These are phyloP conservation scores for Solanum etuberosum DNA, from an alignment of 257 asterid species.

Conservation along the genomic window DNA sequence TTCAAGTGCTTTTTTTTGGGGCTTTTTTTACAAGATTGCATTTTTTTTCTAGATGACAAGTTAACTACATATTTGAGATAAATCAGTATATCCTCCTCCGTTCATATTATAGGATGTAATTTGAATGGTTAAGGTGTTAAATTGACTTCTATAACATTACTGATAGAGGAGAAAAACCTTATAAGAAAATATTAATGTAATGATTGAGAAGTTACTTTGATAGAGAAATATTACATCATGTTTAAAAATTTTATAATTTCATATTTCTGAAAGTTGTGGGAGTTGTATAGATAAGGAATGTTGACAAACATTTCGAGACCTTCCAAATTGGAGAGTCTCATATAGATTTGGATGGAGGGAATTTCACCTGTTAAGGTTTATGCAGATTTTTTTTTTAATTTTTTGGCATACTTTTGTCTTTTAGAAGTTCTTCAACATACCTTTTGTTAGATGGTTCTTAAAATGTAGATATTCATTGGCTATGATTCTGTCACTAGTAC, in stretches of 20 bases:
- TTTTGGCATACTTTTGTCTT: neutral
- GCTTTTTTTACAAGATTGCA: neutral
- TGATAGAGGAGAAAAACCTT: neutral
- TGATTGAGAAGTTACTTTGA: neutral
- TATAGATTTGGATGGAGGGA: neutral
- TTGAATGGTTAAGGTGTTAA: neutral
- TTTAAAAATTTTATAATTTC: neutral
- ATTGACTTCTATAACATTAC: neutral
- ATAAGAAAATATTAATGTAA: neutral
- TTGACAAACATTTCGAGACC: neutral
- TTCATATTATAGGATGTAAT: neutral
- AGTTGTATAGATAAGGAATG: neutral
- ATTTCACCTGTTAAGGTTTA: neutral
- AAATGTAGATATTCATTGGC: neutral
- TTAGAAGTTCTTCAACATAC: neutral
- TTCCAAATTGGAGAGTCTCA: neutral
- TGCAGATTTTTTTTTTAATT: neutral
- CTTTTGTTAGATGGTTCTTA: neutral
- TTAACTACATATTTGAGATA: neutral
- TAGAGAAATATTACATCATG: neutral
- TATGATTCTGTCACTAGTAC: neutral
- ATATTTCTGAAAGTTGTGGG: neutral
- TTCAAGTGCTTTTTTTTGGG: neutral
- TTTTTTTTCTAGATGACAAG: neutral
- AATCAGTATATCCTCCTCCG: neutral